phyloP scores from a whole-genome alignment of 345 rosid genomes.

The Dimocarpus longan region DNA sequence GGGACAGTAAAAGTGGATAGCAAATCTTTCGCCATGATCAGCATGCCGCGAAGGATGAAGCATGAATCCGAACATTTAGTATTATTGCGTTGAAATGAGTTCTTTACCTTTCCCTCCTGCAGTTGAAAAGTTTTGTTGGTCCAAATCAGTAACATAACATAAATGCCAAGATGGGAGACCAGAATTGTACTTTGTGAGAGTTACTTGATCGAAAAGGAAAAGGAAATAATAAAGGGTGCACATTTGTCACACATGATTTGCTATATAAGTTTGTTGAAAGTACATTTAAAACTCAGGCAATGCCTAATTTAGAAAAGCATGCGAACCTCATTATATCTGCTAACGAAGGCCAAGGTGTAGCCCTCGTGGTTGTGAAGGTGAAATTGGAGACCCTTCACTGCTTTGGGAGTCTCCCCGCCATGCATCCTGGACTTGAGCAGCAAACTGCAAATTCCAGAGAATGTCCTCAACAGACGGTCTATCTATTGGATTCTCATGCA shows the following conservation, averaged over 20 bases:
- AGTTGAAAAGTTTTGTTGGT: not conserved
- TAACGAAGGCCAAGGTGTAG: conserved; percentile 29
- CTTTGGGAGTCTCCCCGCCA: conserved; percentile 63
- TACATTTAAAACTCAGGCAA: not conserved
- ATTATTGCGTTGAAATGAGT: not conserved
- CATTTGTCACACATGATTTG: no score
- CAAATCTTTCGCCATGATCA: not conserved
- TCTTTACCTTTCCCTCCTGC: conserved; percentile 22
- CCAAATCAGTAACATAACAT: not conserved
- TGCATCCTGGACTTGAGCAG: conserved; percentile 84
- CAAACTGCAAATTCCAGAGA: conserved; percentile 93
- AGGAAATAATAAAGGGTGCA: no score
- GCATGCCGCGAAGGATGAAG: not conserved
- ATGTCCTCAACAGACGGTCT: conserved; percentile 90
- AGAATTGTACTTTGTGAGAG: not conserved
- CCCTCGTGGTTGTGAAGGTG: conserved; percentile 33
- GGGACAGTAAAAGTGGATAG: not conserved
- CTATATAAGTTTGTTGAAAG: no score
- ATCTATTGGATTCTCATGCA: conserved; percentile 56
- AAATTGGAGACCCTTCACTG: conserved; percentile 65
- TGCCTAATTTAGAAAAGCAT: not conserved
- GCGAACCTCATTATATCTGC: conserved; percentile 27
- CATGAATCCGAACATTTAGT: not conserved
- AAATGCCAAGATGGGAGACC: not conserved
- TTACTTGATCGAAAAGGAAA: no score